phyloP scores from a whole-genome alignment of 1,284 basidiomycete genomes.

The Xerocomus nothofagi region DNA sequence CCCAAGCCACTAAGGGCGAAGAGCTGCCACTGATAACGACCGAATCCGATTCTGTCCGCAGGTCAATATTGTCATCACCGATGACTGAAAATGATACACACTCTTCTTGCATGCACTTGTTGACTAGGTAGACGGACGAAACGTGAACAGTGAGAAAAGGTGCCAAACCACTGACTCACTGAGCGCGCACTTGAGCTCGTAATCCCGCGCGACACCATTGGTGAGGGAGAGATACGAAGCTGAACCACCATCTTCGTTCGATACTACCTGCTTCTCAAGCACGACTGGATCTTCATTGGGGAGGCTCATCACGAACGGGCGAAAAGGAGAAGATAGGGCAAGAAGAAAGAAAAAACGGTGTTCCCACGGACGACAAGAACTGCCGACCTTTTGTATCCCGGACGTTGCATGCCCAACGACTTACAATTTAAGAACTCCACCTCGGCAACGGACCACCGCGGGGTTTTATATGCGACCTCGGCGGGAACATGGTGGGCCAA shows the following conservation, averaged over 20 bases:
- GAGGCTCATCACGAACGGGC: no score
- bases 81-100: constrained; percentile 24
- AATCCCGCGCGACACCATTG: constrained; percentile 29
- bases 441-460: not conserved
- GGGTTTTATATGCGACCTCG: not conserved
- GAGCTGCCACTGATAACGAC: constrained; percentile 59
- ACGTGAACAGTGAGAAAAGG: not conserved
- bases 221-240: not conserved
- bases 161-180: constrained; percentile 15
- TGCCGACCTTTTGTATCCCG: constrained; percentile 22
- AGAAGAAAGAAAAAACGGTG: constrained; percentile 2
- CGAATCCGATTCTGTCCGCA: constrained; percentile 53
- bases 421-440: constrained; percentile 4
- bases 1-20: constrained; percentile 57
- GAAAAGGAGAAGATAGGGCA: not conserved
- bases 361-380: constrained; percentile 19
- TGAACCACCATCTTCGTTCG: constrained; percentile 15
- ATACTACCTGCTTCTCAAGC: constrained; percentile 17
- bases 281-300: not conserved
- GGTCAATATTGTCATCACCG: constrained; percentile 1
- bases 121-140: constrained; percentile 34
- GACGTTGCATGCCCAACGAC: not conserved
- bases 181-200: constrained; percentile 32
- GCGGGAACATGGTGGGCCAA: not conserved
- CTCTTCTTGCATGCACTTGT: constrained; percentile 49